phyloP scores from a whole-genome alignment of 805 yeast genomes.

The Sugiyamaella marilandica region DNA sequence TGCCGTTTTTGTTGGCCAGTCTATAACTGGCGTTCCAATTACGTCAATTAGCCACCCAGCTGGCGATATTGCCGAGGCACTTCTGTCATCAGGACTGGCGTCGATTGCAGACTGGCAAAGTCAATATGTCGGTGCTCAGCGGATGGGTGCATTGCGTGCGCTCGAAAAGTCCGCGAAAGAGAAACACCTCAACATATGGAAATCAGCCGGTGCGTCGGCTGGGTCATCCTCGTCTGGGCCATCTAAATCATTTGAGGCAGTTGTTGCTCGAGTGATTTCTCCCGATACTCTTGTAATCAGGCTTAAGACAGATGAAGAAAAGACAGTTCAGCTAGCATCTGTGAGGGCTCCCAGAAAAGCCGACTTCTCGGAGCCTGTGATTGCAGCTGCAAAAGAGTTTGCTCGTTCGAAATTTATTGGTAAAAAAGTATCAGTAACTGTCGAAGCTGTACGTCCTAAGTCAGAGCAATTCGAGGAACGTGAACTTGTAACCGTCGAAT shows the following conservation, averaged over 20 bases:
- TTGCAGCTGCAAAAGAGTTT: slow-evolving; percentile 66
- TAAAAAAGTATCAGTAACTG: slow-evolving; percentile 53
- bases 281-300: slow-evolving; percentile 63
- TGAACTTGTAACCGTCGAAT: slow-evolving; percentile 55
- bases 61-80: slow-evolving; percentile 66
- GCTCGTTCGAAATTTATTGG: slow-evolving; percentile 67
- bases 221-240: slow-evolving; percentile 32
- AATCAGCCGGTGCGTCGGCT: slow-evolving; percentile 31
- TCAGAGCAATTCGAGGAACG: slow-evolving; percentile 60
- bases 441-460: slow-evolving; percentile 62
- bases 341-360: slow-evolving; percentile 66
- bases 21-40: slow-evolving; percentile 40
- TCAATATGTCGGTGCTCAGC: slow-evolving; percentile 55
- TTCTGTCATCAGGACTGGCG: slow-evolving; percentile 67
- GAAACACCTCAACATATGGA: slow-evolving; percentile 56
- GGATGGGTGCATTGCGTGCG: slow-evolving; percentile 57
- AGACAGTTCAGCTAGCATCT: slow-evolving; percentile 71
- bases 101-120: slow-evolving; percentile 81
- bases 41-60: slow-evolving; percentile 63
- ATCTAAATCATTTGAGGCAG: slow-evolving; percentile 51
- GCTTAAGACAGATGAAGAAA: slow-evolving; percentile 43
- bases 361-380: slow-evolving; percentile 53
- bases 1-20: slow-evolving; percentile 55
- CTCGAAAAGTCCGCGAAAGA: slow-evolving; percentile 60
- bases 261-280: slow-evolving; percentile 56